phyloP scores from a whole-genome alignment of 768 basidiomycete genomes.

The Goffeauzyma gilvescens region DNA sequence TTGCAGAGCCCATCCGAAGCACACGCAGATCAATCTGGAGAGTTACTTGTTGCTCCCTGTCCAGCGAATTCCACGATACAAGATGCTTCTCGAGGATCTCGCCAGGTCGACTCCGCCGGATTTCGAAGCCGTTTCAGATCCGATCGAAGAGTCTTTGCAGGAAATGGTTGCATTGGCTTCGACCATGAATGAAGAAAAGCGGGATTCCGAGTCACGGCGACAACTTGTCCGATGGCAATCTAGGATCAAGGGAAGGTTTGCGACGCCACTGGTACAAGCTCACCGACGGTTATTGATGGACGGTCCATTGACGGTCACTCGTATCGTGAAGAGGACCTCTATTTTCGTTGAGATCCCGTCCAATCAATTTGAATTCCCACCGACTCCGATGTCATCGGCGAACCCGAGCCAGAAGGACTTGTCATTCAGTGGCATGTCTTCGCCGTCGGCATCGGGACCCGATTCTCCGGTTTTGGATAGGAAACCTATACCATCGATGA shows the following conservation, averaged over 20 bases:
- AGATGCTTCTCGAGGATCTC: slow-evolving; percentile 72
- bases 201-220: slow-evolving; percentile 76
- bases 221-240: slow-evolving; percentile 49
- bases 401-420: too few relatives aligned
- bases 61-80: slow-evolving; percentile 92
- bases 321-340: slow-evolving; percentile 72
- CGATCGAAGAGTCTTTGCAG: slow-evolving; percentile 62
- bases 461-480: too few relatives aligned
- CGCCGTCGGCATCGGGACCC: slow-evolving; percentile 11
- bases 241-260: slow-evolving; percentile 75
- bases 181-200: slow-evolving; percentile 96
- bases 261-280: slow-evolving; percentile 93
- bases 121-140: slow-evolving; percentile 51
- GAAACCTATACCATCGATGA: too few relatives aligned
- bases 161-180: slow-evolving; percentile 78
- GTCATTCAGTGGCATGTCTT: too few relatives aligned
- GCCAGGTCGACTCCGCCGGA: slow-evolving; percentile 64
- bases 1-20: slow-evolving; percentile 69
- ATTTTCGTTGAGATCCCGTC: slow-evolving; percentile 52
- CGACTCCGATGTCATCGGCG: neutral
- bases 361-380: neutral
- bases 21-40: slow-evolving; percentile 84
- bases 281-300: slow-evolving; percentile 91
- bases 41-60: slow-evolving; percentile 85
- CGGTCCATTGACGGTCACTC: slow-evolving; percentile 60